These are phyloP conservation scores for Boletus pseudo-olivaceus DNA, from an alignment of 768 basidiomycete genomes.

Conservation along the genomic window DNA sequence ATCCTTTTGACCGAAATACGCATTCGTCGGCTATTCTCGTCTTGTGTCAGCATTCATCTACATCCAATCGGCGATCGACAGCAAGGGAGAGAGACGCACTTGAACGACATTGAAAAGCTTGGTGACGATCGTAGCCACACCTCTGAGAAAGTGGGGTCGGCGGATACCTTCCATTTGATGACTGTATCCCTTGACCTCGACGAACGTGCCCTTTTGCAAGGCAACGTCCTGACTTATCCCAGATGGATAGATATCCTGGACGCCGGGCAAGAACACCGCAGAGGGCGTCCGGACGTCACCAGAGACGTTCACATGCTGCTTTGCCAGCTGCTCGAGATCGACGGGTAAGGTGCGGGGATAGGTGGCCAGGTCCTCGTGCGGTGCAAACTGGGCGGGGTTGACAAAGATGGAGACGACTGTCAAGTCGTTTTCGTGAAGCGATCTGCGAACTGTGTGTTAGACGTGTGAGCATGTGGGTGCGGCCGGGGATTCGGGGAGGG, in stretches of 20 bases:
- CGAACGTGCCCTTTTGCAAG: constrained; percentile 81
- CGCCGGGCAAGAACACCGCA: constrained; percentile 77
- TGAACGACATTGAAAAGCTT: constrained; percentile 93
- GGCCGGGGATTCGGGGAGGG: constrained; percentile 15
- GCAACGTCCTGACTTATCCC: constrained; percentile 77
- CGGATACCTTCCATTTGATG: constrained; percentile 91
- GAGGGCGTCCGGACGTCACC: constrained; percentile 43
- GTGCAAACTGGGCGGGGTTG: constrained; percentile 96
- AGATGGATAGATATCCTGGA: constrained; percentile 88
- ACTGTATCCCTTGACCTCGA: constrained; percentile 88
- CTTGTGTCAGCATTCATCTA: background rate
- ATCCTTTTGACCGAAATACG: constrained; percentile 98
- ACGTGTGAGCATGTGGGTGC: background rate
- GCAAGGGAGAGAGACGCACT: constrained; percentile 37
- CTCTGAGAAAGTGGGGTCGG: constrained; percentile 90
- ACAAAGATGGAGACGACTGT: constrained; percentile 97
- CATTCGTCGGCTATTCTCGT: constrained; percentile 62
- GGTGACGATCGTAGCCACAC: constrained; percentile 91
- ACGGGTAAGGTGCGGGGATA: constrained; percentile 84
- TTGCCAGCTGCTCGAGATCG: constrained; percentile 64
- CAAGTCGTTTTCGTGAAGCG: constrained; percentile 72
- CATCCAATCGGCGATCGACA: background rate
- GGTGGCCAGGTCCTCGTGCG: constrained; percentile 85
- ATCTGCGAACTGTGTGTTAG: constrained; percentile 58
- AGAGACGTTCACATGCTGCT: constrained; percentile 32